Evolutionary conservation across 129 eudicot species (phyloP).

Genomic region (Kitagawia praeruptora): DNA sequence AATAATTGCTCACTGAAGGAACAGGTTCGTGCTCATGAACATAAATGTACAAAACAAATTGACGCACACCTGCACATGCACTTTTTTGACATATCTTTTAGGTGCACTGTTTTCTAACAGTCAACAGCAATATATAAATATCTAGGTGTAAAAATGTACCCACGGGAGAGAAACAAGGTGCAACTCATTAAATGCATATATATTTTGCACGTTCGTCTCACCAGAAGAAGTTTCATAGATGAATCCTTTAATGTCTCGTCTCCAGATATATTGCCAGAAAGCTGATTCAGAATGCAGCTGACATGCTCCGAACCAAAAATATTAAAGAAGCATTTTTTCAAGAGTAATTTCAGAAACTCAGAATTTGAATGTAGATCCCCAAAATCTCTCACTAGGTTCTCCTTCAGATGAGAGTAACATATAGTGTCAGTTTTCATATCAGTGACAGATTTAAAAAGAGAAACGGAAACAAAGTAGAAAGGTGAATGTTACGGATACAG

Average conservation of each 20-base stretch:
- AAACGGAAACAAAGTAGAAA: background rate
- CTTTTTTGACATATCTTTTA: background rate
- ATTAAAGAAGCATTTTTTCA: slow-evolving; percentile 47
- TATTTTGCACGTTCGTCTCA: slow-evolving; percentile 23
- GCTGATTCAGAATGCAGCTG: slow-evolving; percentile 48
- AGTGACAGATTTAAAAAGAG: background rate
- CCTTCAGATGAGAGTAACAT: slow-evolving; percentile 44
- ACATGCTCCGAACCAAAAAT: slow-evolving; percentile 72
- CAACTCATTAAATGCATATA: slow-evolving; percentile 1
- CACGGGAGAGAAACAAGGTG: background rate
- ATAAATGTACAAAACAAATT: background rate
- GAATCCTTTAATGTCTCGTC: slow-evolving; percentile 32
- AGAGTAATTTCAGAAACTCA: slow-evolving; percentile 53
- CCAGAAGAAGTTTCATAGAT: slow-evolving; percentile 62
- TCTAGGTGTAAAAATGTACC: background rate
- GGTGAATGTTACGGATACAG: background rate
- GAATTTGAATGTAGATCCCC: slow-evolving; percentile 38
- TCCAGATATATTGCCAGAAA: slow-evolving; percentile 30
- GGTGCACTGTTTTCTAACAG: background rate
- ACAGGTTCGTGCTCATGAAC: background rate
- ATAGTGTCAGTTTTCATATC: background rate
- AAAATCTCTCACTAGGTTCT: slow-evolving; percentile 34
- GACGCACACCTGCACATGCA: background rate
- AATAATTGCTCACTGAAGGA: background rate
- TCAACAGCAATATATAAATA: background rate